phyloP scores from a whole-genome alignment of 805 yeast genomes.

The Starmerella lactis-condensi region DNA sequence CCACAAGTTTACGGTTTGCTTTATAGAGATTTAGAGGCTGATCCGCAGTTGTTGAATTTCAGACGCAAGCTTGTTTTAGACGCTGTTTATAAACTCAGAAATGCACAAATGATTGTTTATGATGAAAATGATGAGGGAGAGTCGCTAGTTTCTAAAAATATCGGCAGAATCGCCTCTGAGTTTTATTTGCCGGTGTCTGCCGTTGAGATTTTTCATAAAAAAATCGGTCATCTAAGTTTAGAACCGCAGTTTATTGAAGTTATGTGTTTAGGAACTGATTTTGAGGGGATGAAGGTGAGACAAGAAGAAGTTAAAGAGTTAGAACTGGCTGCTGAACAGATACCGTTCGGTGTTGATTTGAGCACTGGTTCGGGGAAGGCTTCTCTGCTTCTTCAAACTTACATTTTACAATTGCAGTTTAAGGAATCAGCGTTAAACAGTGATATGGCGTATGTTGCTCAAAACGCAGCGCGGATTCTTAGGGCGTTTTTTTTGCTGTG shows the following conservation, averaged over 20 bases:
- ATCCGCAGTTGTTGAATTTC: slow-evolving; percentile 56
- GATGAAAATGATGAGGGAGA: slow-evolving; percentile 54
- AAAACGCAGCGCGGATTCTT: slow-evolving; percentile 81
- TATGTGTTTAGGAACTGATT: slow-evolving; percentile 83
- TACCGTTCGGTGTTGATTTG: slow-evolving; percentile 9
- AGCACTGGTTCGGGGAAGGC: slow-evolving; percentile 49
- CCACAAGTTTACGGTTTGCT: slow-evolving; percentile 84
- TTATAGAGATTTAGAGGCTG: slow-evolving; percentile 69
- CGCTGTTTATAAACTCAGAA: slow-evolving; percentile 72
- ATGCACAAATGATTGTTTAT: slow-evolving; percentile 79
- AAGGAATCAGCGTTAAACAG: slow-evolving; percentile 68
- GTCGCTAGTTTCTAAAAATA: slow-evolving; percentile 64
- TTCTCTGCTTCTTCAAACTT: slow-evolving; percentile 72
- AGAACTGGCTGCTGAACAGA: slow-evolving; percentile 34
- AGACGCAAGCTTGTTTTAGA: slow-evolving; percentile 56
- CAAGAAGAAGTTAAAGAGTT: slow-evolving; percentile 74
- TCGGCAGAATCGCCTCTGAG: slow-evolving; percentile 89
- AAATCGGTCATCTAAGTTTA: slow-evolving; percentile 66
- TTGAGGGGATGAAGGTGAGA: slow-evolving; percentile 72
- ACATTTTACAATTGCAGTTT: slow-evolving; percentile 53
- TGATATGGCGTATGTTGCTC: slow-evolving; percentile 86
- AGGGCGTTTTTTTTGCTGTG: slow-evolving; percentile 80
- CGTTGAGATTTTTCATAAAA: slow-evolving; percentile 72
- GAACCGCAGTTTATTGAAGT: slow-evolving; percentile 83
- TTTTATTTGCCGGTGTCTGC: slow-evolving; percentile 72